Evolutionary conservation across 805 yeast species (phyloP).

Genomic region (Pichia insulana): DNA sequence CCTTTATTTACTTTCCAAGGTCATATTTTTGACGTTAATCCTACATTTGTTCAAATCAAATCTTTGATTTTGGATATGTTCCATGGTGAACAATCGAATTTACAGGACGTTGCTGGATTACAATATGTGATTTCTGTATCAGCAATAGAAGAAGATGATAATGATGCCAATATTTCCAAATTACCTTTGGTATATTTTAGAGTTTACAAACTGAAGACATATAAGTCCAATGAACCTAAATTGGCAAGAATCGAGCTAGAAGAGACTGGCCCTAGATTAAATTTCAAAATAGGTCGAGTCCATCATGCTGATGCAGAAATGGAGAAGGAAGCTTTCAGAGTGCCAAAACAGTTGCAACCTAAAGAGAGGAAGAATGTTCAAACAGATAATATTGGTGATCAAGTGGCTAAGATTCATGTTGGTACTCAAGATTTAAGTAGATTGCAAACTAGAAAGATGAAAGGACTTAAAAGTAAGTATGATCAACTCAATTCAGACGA

Average conservation of each 20-base stretch:
- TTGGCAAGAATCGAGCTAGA: conserved; percentile 90
- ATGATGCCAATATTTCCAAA: conserved; percentile 47
- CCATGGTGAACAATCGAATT: conserved; percentile 71
- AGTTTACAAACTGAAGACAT: conserved; percentile 80
- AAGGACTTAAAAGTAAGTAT: conserved; percentile 82
- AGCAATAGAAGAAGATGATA: conserved; percentile 66
- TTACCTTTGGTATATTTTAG: conserved; percentile 83
- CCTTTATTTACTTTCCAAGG: conserved; percentile 95
- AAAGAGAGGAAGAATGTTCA: conserved; percentile 84
- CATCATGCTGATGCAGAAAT: conserved; percentile 76
- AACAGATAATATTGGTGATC: conserved; percentile 87
- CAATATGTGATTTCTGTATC: conserved; percentile 83
- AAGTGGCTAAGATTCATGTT: conserved; percentile 91
- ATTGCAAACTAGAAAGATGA: conserved; percentile 96
- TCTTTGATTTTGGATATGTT: conserved; percentile 86
- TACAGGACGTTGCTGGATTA: conserved; percentile 90
- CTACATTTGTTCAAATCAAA: conserved; percentile 75
- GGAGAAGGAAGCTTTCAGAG: conserved; percentile 80
- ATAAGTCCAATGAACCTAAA: conserved; percentile 67
- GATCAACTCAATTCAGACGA: conserved; percentile 59
- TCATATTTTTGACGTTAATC: conserved; percentile 81
- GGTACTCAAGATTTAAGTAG: conserved; percentile 88
- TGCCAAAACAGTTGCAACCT: conserved; percentile 73
- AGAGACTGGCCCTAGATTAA: conserved; percentile 93
- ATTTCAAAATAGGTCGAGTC: conserved; percentile 84